A percentile compares a stretch with the other conserved stretches of the same genome.
phyloP scores from a whole-genome alignment of 768 basidiomycete species.

The Hygrocybe punicea region DNA sequence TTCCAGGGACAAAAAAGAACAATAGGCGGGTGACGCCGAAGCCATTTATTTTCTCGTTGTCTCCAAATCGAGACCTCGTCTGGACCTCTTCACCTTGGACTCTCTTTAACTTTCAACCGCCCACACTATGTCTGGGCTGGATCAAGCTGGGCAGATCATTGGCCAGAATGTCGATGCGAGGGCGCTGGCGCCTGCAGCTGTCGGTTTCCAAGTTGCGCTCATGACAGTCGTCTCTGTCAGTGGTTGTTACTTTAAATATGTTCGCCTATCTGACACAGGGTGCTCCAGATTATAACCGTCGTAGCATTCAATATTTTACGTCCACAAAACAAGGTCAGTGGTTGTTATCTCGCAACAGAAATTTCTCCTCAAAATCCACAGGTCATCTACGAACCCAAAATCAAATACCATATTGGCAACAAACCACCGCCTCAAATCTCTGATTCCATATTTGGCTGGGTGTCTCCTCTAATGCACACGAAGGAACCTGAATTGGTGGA shows the following conservation, averaged over 20 bases:
- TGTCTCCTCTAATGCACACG: conserved; percentile 77
- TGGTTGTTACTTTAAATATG: conserved; percentile 10
- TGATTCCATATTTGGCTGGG: conserved; percentile 81
- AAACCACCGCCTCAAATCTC: conserved; percentile 70
- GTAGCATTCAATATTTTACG: conserved; percentile 77
- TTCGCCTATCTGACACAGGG: conserved; percentile 8
- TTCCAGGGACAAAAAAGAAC: too few relatives aligned
- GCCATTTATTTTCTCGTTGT: too few relatives aligned
- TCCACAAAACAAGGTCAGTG: conserved; percentile 78
- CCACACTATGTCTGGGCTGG: conserved; percentile 34
- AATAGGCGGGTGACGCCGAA: too few relatives aligned
- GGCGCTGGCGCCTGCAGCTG: conserved; percentile 77
- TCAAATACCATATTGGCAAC: conserved; percentile 70
- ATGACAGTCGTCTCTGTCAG: conserved; percentile 73
- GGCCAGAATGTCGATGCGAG: conserved; percentile 40
- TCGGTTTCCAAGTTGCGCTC: conserved; percentile 70
- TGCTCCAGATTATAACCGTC: conserved; percentile 56
- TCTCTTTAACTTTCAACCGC: neutral
- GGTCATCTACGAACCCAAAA: conserved; percentile 81
- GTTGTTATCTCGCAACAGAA: neutral
- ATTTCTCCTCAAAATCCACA: conserved; percentile 20
- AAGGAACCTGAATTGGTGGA: conserved; percentile 88
- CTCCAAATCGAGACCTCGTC: too few relatives aligned
- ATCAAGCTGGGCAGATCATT: conserved; percentile 41
- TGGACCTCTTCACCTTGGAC: neutral